Percentiles rank a stretch among this genome's conserved stretches.
phyloP scores from a whole-genome alignment of 139 green algal species.

The Diplosphaera chodatii region DNA sequence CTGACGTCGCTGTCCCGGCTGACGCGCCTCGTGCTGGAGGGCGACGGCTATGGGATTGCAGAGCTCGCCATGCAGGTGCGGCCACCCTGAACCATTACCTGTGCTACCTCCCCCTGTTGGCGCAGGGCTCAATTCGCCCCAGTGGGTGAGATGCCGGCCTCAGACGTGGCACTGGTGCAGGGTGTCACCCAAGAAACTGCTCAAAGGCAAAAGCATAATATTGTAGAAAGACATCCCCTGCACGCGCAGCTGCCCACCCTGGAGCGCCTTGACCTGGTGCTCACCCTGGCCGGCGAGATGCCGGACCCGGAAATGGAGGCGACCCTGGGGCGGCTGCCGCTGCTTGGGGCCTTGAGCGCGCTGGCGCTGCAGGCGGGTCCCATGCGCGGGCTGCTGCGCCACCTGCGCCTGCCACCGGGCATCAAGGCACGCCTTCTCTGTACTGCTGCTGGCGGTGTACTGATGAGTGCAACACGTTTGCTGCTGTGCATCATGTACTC shows the following conservation, averaged over 20 bases:
- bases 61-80: neutral
- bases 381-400: neutral
- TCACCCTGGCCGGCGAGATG: neutral
- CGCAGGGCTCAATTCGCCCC: too few species aligned
- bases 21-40: neutral
- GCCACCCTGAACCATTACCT: too few species aligned
- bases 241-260: neutral
- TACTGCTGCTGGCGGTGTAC: too few species aligned
- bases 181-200: too few species aligned
- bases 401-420: neutral
- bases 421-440: too few species aligned
- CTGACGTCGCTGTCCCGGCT: neutral
- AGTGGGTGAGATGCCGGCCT: too few species aligned
- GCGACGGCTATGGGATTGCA: neutral
- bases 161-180: too few species aligned
- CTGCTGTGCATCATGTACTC: too few species aligned
- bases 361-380: neutral
- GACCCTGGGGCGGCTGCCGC: neutral
- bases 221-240: too few species aligned
- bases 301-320: neutral
- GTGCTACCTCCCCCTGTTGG: too few species aligned
- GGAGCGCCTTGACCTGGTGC: neutral
- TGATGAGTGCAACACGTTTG: too few species aligned
- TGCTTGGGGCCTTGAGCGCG: neutral
- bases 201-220: too few species aligned